Evolutionary conservation across 257 asterid genomes (phyloP), one percentile per base, ranked within the genome.

Genomic region (Nicotiana tomentosiformis): DNA sequence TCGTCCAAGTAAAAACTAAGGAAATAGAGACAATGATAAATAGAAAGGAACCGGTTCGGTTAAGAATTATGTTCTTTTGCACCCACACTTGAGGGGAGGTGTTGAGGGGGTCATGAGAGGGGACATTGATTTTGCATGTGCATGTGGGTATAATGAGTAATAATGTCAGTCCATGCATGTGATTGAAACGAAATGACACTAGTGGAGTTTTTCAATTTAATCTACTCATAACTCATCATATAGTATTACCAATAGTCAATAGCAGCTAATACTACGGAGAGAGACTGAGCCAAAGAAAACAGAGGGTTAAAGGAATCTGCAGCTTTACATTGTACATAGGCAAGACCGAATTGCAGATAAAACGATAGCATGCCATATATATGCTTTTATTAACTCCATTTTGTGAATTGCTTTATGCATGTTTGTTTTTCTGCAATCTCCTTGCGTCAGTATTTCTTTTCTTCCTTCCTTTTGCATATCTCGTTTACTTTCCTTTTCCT

Each of bases 91-190:
- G 43, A 37, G 43, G 43, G 43, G 43, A 37, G 43, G 43, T 37
- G 11, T 43, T 43, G 11, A 43, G 49, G 82, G 67, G 18, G 35
- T 23, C 49, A 43, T n/a, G 79, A 62, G 56, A 58, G 10, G 84
- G 64, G 51, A 56, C 53, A 78, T 35, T 15, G 58, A 77, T 78
- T 78, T 80, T 83, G 87, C 85, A 84, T 86, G 84, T 86, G 89
- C 87, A 86, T 81, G 87, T 69, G 85, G 80, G 65, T 23, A 57
- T 76, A 83, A 86, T 92, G 89, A 91, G 89, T 86, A 84, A 86
- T 86, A 84, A 85, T 91, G 91, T 88, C 90, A 90, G 85, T 80
- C 77, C 81, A 76, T 86, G 89, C 89, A 86, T 83, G 88, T 83
- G 89, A 69, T 57, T 84, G 66, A 46, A 35, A 79, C 80, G 49